Base-by-base conservation (phyloP, 352 stramenopile genomes). In the Phytopythium sindhum region DNA sequence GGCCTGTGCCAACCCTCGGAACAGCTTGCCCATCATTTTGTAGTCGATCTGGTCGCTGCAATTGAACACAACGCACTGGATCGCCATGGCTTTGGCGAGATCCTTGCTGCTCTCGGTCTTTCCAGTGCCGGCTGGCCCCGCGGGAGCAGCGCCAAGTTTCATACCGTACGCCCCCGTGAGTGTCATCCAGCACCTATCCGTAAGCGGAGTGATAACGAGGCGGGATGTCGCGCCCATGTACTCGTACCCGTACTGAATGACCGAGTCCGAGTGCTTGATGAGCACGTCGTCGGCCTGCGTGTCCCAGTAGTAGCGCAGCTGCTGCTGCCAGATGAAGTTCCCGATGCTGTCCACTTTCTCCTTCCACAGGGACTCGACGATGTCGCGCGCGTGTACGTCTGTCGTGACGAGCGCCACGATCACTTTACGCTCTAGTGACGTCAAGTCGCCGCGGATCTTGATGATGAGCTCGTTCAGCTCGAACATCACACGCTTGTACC, bases 101-200 rank as follows among this genome's bases (percentile, higher is more conserved):
- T 98, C 96, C 65, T 99, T 99, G 29, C 87, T 98, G 24, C 90
- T 98, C 75, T 99, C 96, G 0, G 96, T 99, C 70, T 99, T 99
- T 1, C 96, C 96, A 0, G 96, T 99, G 4, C 96, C 96, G n/a
- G 96, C 96, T 4, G 96, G 96, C 1, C 95, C 96, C 11, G 91
- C 91, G 2, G 95, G 96, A 1, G 95, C 92, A 7, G 93, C 96
- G 17, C 96, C 96, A 5, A 98, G 89, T 37, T 97, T 95, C 67
- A 99, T 85, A 0, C 91, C 87, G 24, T 98, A 93, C 6, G 96
- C 95, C 15, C 92, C 90, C 29, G 97, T 99, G 7, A 99, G 84
- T 6, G 96, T 99, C 69, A 98, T 90, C 82, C 97, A 99, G 68
- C 96, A 99, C 19, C 92, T 91, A 79, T 99, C 96, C 0, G 96